Evolutionary conservation across 2,329 filamentous ascomycete species (phyloP).

Genomic region (Diaporthe citri): DNA sequence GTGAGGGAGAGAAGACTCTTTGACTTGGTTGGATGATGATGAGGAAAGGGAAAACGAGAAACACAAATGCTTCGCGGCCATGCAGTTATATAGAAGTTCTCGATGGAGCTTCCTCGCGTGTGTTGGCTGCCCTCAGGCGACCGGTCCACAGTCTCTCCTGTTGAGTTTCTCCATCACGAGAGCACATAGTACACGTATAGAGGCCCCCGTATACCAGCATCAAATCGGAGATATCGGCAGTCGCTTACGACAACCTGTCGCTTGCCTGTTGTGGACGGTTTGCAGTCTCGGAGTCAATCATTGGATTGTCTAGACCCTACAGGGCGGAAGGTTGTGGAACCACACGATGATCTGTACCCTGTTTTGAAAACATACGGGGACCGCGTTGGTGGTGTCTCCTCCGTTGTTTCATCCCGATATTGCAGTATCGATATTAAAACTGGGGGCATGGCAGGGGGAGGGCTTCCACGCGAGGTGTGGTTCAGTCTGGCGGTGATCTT

Average conservation of each 20-base stretch:
- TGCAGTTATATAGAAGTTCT: conserved; percentile 16
- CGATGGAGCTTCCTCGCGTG: not conserved
- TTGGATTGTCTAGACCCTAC: conserved; percentile 16
- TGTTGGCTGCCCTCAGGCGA: not conserved
- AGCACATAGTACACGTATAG: not conserved
- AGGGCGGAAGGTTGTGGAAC: conserved; percentile 11
- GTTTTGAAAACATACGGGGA: not conserved
- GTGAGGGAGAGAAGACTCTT: conserved; percentile 11
- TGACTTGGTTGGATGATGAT: conserved; percentile 35
- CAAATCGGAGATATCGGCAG: conserved; percentile 7
- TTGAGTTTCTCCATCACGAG: not conserved
- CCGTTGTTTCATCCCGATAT: conserved; percentile 26
- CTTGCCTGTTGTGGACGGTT: not conserved
- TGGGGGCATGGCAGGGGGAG: conserved; percentile 14
- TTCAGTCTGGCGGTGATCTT: conserved; percentile 8
- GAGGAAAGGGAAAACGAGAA: not conserved
- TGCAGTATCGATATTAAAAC: conserved; percentile 23
- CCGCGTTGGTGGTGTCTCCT: conserved; percentile 8
- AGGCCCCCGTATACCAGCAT: not conserved
- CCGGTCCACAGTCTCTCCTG: conserved; percentile 11
- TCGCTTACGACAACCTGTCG: not conserved
- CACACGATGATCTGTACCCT: conserved; percentile 8
- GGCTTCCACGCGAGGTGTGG: conserved; percentile 5
- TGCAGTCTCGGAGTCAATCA: not conserved
- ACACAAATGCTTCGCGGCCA: not conserved